A percentile compares a stretch with the other conserved stretches of the same genome.
Evolutionary conservation across 176 grass and related monocot species (phyloP).

Genomic region (Musa troglodytarum): DNA sequence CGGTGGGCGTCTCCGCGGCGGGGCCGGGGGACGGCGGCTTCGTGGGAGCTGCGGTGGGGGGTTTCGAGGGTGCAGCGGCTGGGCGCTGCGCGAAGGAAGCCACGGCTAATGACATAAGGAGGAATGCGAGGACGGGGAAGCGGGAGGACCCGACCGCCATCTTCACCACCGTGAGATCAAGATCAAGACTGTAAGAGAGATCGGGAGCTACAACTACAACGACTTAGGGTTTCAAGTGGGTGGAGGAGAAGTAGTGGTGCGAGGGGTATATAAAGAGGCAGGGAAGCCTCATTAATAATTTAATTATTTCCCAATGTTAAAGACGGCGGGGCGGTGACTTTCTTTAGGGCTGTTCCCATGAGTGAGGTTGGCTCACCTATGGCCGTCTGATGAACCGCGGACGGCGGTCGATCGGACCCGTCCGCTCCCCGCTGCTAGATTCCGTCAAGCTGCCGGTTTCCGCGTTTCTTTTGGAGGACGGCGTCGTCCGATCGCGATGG

Average conservation of each 20-base stretch:
- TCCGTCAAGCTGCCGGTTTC: not conserved
- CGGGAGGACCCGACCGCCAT: not conserved
- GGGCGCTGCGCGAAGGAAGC: not conserved
- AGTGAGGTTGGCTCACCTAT: not conserved
- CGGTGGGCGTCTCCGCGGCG: not conserved
- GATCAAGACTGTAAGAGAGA: not conserved
- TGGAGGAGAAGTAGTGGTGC: not conserved
- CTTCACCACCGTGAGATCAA: not conserved
- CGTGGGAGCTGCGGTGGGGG: not conserved
- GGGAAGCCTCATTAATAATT: not conserved
- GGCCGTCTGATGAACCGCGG: not conserved
- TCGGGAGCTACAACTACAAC: too few relatives aligned
- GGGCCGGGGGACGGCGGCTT: not conserved
- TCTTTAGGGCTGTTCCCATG: not conserved
- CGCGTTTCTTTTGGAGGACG: not conserved
- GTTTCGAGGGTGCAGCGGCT: not conserved
- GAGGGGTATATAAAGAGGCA: not conserved
- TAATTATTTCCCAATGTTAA: not conserved
- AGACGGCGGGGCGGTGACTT: not conserved
- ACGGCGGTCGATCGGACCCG: not conserved
- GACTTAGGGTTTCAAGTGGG: not conserved
- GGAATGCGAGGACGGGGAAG: not conserved
- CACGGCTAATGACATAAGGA: not conserved
- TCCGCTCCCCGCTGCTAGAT: not conserved
- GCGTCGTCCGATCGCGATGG: not conserved